A percentile compares a stretch with the other conserved stretches of the same genome.
Evolutionary conservation across 179 eudicot genomes (phyloP).

Genomic region (Amaranthus tricolor): DNA sequence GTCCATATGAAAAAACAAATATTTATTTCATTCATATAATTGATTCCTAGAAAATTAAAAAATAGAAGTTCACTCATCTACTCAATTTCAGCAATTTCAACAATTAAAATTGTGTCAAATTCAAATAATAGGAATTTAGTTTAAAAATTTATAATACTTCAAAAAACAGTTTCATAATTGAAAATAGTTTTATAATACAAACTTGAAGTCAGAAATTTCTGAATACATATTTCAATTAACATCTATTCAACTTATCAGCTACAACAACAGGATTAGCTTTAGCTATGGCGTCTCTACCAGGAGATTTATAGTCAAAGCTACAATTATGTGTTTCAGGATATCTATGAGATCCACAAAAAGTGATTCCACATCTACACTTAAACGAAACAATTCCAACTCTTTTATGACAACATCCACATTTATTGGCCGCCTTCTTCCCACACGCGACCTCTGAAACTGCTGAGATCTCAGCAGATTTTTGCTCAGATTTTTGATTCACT

Average conservation of each 20-base stretch:
- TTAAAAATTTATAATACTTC: no score
- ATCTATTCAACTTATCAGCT: constrained; percentile 55
- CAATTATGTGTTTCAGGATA: constrained; percentile 65
- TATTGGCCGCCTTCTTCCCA: constrained; percentile 6
- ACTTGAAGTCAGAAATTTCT: neutral
- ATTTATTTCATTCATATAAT: no score
- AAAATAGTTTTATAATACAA: no score
- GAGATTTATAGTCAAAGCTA: constrained; percentile 44
- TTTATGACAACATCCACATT: constrained; percentile 60
- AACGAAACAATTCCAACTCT: constrained; percentile 65
- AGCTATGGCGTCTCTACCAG: constrained; percentile 41
- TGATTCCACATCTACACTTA: constrained; percentile 57
- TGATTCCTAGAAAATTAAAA: no score
- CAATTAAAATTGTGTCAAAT: no score
- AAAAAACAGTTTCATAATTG: no score
- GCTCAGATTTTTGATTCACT: neutral
- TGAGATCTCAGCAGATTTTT: neutral
- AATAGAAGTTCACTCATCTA: no score
- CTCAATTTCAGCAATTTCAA: no score
- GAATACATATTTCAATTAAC: constrained; percentile 22
- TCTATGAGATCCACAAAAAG: constrained; percentile 67
- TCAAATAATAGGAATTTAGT: no score
- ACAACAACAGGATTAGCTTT: constrained; percentile 58
- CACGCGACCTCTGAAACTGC: neutral
- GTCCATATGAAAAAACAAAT: no score